Evolutionary conservation across 164 flowering plant genomes (phyloP), one percentile per base, ranked within the genome.

Genomic region (Santalum album): DNA sequence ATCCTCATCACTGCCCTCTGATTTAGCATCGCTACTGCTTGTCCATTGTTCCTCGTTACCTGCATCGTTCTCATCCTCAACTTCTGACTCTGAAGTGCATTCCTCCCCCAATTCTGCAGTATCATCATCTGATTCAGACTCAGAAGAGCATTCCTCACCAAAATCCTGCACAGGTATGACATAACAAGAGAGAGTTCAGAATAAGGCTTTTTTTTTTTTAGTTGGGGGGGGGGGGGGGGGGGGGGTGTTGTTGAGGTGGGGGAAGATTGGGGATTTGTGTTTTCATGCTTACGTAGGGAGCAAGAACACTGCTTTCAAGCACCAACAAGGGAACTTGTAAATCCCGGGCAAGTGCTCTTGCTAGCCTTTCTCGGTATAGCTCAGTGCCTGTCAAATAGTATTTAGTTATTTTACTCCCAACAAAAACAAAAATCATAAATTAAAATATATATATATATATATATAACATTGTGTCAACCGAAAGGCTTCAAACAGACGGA

Each of bases 301-400:
- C 92, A 66, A 94, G 90, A 61, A 86, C 68, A 60, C 79, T 90
- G 75, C 97, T 79, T 59, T 94, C 97, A 71, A 94, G 84, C 67
- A 94, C 76, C 70, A 94, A 67, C 49, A 94, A 52, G 12, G 99
- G 92, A 43, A 90, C 97, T 72, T 80, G 72, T 49, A 87, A 67
- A 63, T 86, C 97, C 35, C 62, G 73, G 15, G 99, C 97, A 66
- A 94, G 96, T 47, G 97, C 97, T 69, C 79, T 81, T 25, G 90
- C 86, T 53, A 87, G 48, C 69, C 99, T 82, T 75, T 94, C 99
- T 26, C 92, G 80, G 56, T 87, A 94, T 38, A 94, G 95, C 71
- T 90, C 97, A 43, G 90, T 90, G 25, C 97, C 99, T 94, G 24
- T n/a, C 27, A 61, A 35, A 59, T 46, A 51, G 45, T 36, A 59